Percentiles rank a stretch among this genome's conserved stretches.
phyloP scores from a whole-genome alignment of 352 stramenopile genomes.

The Globisporangium acanthophoron region DNA sequence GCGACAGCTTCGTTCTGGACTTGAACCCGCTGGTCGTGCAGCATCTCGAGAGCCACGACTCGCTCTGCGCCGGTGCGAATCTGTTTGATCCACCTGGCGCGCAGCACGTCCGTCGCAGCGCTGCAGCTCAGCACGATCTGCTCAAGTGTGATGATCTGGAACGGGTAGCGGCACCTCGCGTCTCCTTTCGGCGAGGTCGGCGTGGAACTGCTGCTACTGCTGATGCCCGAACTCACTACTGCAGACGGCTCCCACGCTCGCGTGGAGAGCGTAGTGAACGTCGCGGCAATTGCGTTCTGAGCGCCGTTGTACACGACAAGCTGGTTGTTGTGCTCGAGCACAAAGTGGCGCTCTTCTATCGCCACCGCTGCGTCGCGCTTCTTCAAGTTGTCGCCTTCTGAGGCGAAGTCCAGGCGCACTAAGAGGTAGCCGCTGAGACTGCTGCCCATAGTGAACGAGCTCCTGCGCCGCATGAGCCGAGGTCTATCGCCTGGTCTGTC shows the following conservation, averaged over 20 bases:
- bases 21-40: conserved; percentile 44
- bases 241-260: conserved; percentile 29
- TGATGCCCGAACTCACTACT: neutral
- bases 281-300: conserved; percentile 21
- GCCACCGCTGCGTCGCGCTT: conserved; percentile 15
- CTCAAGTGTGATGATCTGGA: conserved; percentile 64
- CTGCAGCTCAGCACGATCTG: conserved; percentile 61
- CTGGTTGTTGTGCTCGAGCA: conserved; percentile 45
- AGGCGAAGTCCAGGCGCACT: conserved; percentile 29
- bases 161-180: conserved; percentile 39
- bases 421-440: conserved; percentile 22
- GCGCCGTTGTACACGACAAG: conserved; percentile 34
- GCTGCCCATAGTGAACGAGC: conserved; percentile 3
- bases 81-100: conserved; percentile 64
- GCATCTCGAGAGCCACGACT: conserved; percentile 41
- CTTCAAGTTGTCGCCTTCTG: conserved; percentile 15
- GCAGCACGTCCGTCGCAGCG: conserved; percentile 45
- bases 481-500: too few relatives aligned
- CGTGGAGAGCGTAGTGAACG: conserved; percentile 39
- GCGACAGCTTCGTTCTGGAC: conserved; percentile 2
- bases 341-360: conserved; percentile 42
- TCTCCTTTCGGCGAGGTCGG: conserved; percentile 16
- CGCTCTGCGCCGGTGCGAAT: conserved; percentile 49
- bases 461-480: neutral
- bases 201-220: conserved; percentile 16